phyloP scores from a whole-genome alignment of 2,329 filamentous ascomycete species.

The Phaeosphaeriaceae sp. region DNA sequence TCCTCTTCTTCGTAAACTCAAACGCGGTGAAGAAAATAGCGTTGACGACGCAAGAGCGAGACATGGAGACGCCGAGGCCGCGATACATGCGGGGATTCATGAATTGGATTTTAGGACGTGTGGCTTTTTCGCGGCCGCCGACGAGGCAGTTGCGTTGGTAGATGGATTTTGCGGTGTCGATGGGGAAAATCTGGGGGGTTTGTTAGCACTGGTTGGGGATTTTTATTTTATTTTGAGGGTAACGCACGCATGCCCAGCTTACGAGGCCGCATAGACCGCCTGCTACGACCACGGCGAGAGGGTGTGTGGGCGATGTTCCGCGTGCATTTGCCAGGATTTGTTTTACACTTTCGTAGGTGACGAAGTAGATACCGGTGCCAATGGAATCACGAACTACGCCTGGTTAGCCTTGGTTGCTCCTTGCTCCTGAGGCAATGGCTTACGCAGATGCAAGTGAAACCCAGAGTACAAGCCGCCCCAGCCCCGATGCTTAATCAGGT shows the following conservation, averaged over 20 bases:
- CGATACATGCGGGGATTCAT: slow-evolving; percentile 81
- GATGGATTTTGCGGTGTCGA: slow-evolving; percentile 84
- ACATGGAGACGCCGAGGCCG: slow-evolving; percentile 80
- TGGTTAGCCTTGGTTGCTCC: slow-evolving; percentile 19
- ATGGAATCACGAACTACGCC: slow-evolving; percentile 76
- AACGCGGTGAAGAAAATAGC: slow-evolving; percentile 91
- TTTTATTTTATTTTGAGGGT: neutral
- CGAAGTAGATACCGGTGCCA: slow-evolving; percentile 85
- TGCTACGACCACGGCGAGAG: slow-evolving; percentile 77
- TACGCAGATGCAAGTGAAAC: slow-evolving; percentile 78
- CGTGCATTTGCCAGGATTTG: slow-evolving; percentile 79
- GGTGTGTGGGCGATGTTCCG: slow-evolving; percentile 75
- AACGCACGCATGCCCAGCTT: slow-evolving; percentile 78
- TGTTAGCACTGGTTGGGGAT: slow-evolving; percentile 10
- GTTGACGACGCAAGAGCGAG: slow-evolving; percentile 81
- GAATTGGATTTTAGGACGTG: slow-evolving; percentile 74
- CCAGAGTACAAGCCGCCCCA: slow-evolving; percentile 78
- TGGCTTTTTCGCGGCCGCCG: slow-evolving; percentile 64
- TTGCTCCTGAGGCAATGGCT: slow-evolving; percentile 37
- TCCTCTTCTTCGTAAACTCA: slow-evolving; percentile 74
- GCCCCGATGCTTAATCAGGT: slow-evolving; percentile 77
- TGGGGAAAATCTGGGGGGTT: slow-evolving; percentile 58
- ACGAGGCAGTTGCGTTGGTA: slow-evolving; percentile 83
- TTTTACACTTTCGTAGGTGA: slow-evolving; percentile 86
- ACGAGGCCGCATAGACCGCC: slow-evolving; percentile 83